Evolutionary conservation across 2,329 filamentous ascomycete species (phyloP).

Genomic region (Apiospora hydei): DNA sequence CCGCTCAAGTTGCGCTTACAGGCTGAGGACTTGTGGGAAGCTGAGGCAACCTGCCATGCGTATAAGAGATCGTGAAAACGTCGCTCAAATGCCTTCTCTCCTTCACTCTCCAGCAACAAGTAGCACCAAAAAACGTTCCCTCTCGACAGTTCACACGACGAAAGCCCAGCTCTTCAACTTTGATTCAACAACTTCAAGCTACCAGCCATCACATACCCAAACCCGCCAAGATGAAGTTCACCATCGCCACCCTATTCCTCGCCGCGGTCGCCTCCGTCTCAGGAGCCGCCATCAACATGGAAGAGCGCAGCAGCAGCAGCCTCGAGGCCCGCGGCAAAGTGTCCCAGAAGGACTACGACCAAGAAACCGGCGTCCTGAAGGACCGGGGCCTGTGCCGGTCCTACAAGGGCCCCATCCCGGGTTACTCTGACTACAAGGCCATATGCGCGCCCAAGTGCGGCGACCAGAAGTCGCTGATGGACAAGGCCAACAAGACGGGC

Average conservation of each 20-base stretch:
- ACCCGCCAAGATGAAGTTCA: conserved; percentile 22
- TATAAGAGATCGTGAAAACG: not conserved
- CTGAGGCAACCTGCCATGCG: not conserved
- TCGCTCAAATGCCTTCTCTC: not conserved
- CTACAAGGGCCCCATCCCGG: conserved; percentile 10
- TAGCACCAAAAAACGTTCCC: not conserved
- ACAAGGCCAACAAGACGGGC: not conserved
- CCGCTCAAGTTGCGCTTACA: not conserved
- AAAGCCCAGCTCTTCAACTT: not conserved
- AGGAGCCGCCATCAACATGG: not conserved
- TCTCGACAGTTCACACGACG: not conserved
- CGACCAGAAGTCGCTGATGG: conserved; percentile 3
- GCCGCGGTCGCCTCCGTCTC: conserved; percentile 12
- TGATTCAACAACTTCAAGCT: not conserved
- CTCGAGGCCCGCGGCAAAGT: not conserved
- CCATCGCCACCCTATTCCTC: conserved; percentile 12
- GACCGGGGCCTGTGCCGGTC: conserved; percentile 20
- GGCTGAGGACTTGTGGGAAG: not conserved
- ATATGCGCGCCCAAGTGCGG: conserved; percentile 24
- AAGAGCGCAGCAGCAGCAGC: not conserved
- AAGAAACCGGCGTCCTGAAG: not conserved
- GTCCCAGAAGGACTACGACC: conserved; percentile 12
- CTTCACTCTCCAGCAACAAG: not conserved
- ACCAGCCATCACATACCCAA: not conserved
- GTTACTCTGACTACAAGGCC: conserved; percentile 12